Evolutionary conservation across 2,329 filamentous ascomycete genomes (phyloP), one percentile per base, ranked within the genome.

Genomic region (Monilinia vaccinii-corymbosi): DNA sequence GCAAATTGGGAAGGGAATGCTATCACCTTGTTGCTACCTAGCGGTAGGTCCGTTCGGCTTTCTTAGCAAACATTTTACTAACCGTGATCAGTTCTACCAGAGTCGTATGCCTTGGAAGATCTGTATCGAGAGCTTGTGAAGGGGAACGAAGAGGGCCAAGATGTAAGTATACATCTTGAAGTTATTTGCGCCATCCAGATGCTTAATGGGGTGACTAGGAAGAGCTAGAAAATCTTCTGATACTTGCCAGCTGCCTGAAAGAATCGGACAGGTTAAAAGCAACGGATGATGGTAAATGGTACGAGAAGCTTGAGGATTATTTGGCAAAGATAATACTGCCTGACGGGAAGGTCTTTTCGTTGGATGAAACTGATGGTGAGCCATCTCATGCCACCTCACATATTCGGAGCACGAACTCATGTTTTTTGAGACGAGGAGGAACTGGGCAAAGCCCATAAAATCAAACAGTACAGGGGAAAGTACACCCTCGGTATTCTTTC

Each of bases 301-400:
- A 60, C 9, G 28, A 44, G 3, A 62, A 65, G 10, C 38, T 72
- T 18, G 64, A 58, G 2, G n/a, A 49, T 4, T 69, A 65, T 65
- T 50, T 69, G 8, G 63, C 70, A 13, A 64, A 63, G 42, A 18
- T 21, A 7, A 67, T 70, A 14, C 52, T 68, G 8, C 70, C 70
- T 36, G 61, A 66, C 56, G 60, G 56, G 7, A 62, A 56, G n/a
- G 25, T 67, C 13, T 59, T 68, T 16, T 28, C 48, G 5, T 49
- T 67, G 7, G 65, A 70, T 64, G 64, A 69, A 18, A 23, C 50
- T 25, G 65, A 66, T 42, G 66, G 70, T 68, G 59, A 46, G 45
- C 48, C 48, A 23, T 32, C 18, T 23, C 16, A 28, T 32, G 13
- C n/a, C 4, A 44, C 4, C 18, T 4, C 6, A 32, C 4, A 34